Evolutionary conservation across 768 basidiomycete genomes (phyloP).

Genomic region (Lactarius deliciosus): DNA sequence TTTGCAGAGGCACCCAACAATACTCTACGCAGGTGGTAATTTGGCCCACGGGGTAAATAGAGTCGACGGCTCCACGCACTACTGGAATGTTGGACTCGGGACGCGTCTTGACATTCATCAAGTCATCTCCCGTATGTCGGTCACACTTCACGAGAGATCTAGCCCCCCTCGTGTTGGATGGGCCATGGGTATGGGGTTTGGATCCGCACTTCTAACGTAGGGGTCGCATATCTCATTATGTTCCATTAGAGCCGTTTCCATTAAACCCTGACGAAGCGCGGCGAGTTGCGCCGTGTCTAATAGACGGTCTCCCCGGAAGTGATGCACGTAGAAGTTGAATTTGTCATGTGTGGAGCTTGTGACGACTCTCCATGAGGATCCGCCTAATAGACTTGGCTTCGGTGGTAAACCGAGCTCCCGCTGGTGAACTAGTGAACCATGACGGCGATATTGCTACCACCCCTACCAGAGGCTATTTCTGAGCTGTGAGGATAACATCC

Average conservation of each 20-base stretch:
- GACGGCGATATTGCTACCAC: background rate
- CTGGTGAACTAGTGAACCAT: background rate
- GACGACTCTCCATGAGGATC: background rate
- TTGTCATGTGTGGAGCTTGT: background rate
- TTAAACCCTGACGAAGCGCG: background rate
- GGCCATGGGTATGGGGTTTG: background rate
- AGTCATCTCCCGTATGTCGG: background rate
- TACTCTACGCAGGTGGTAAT: background rate
- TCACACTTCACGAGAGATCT: background rate
- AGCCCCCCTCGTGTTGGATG: background rate
- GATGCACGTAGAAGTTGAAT: background rate
- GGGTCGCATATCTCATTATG: background rate
- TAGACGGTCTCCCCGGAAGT: background rate
- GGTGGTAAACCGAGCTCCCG: background rate
- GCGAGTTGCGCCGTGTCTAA: background rate
- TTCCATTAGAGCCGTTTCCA: background rate
- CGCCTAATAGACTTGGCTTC: background rate
- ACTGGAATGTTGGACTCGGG: background rate
- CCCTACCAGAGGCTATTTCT: background rate
- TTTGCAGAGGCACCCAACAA: background rate
- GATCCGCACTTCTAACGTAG: background rate
- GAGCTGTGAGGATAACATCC: background rate
- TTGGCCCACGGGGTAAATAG: background rate
- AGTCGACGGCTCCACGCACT: background rate
- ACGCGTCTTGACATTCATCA: background rate